Evolutionary conservation across 495 filamentous ascomycete genomes (phyloP), one percentile per base, ranked within the genome.

Genomic region (Neurospora discreta): DNA sequence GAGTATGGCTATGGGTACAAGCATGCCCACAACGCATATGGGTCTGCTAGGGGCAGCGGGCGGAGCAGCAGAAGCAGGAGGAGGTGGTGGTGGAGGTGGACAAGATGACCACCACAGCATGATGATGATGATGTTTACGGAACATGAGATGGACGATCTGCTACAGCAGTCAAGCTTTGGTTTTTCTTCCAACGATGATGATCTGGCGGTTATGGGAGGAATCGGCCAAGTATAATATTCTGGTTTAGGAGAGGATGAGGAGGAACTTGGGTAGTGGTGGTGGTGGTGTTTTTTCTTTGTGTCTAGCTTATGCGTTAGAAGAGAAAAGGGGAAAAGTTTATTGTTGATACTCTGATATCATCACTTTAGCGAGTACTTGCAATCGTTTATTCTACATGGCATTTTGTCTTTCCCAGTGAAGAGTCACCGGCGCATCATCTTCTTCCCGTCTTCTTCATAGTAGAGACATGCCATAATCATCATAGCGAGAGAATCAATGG

Each of bases 101-200:
- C 52, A 40, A 23, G 33, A 52, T 72, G 77, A 76, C 38, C 42
- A 44, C 18, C 10, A 44, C 42, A 68, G n/a, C n/a, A n/a, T n/a
- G n/a, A n/a, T 81, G 71, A 78, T 80, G 33, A 69, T 80, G 42
- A 75, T 72, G 65, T 77, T 83, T 58, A 80, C 74, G 13, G 78
- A 80, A 52, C 74, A 76, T 23, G 81, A 82, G 78, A 75, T 83
- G 68, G 78, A 79, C 23, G 79, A 84, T 23, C 75, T 84, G 0
- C 65, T 84, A 39, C 75, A 79, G 68, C 78, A 80, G 26, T 78
- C 83, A 74, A 75, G 80, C 20, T 81, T 82, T 74, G 78, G 79
- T 9, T 75, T 82, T 43, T 60, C 52, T 60, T 33, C 52, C 3
- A 60, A 60, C 0, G 52, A 60, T 16, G 52, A 60, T 0, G 52